Base-by-base conservation (phyloP, 345 rosid genomes). In the Physaria fendleri region DNA sequence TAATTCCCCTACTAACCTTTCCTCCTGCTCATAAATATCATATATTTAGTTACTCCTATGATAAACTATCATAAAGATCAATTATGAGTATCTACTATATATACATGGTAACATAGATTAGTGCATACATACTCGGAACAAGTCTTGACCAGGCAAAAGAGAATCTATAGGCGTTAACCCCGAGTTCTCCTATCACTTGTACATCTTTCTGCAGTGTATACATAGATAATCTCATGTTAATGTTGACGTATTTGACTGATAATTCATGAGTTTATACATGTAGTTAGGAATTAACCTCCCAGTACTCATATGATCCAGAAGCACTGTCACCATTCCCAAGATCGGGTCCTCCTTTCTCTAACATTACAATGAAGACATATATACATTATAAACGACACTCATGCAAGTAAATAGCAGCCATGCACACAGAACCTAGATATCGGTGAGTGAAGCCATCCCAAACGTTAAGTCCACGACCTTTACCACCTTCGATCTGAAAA, bases 391-490 rank as follows among this genome's bases (percentile, higher is more conserved):
- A 4, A 22, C n/a, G n/a, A n/a, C n/a, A n/a, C n/a, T n/a, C n/a
- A n/a, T n/a, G n/a, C n/a, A n/a, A n/a, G n/a, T n/a, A 16, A 9
- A 13, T 20, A 44, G 5, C 12, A 35, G 5, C 24, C 28, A 42
- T 28, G 55, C 30, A 50, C 22, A 52, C 1, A 1, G 10, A 10
- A 79, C 84, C 65, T 65, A 81, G 79, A 43, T 62, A 55, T 45
- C 65, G 69, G 55, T 72, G 74, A 59, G 84, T 69, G 64, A 28
- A 77, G 3, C 45, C 40, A 66, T 79, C 84, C 84, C 81, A 79
- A n/a, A 66, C 16, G 45, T 77, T 79, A 15, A 69, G 48, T 4
- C 59, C 71, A 59, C 61, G 76, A 10, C 74, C 70, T 24, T 30
- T 68, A 13, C 45, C 54, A 27, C 84, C 84, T 66, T 80, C 81